A percentile compares a stretch with the other conserved stretches of the same genome.
Conservation (phyloP, 2,329 filamentous ascomycete species). For the Claviceps africana region DNA sequence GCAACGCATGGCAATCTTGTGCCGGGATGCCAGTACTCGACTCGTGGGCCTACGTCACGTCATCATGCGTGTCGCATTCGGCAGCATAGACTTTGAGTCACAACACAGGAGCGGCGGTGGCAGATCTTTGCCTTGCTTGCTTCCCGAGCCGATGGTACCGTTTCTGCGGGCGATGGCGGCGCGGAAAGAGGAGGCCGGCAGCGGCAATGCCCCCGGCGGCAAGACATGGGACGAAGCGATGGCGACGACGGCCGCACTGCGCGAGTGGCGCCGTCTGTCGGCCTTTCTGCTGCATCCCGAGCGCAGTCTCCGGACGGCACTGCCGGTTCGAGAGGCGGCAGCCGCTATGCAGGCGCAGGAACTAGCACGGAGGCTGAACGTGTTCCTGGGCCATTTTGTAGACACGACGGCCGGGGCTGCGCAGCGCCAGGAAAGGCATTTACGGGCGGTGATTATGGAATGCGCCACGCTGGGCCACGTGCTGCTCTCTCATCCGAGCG, state of each 20-base stretch:
- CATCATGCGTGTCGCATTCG: not conserved
- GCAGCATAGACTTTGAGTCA: not conserved
- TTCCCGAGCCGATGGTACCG: not conserved
- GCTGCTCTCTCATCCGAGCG: not conserved
- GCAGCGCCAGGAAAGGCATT: not conserved
- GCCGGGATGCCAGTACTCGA: not conserved
- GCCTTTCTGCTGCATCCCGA: not conserved
- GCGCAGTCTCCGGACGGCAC: not conserved
- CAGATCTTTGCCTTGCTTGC: not conserved
- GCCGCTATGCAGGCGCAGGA: not conserved
- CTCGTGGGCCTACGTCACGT: not conserved
- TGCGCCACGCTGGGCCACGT: not conserved
- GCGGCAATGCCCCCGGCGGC: no score
- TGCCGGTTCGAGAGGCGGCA: not conserved
- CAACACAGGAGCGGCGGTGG: not conserved
- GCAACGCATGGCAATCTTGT: not conserved
- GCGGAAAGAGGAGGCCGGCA: not conserved
- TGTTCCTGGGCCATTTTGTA: not conserved
- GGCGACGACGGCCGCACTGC: not conserved
- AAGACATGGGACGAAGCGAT: not conserved
- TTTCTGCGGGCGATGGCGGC: not conserved
- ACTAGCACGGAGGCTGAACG: not conserved
- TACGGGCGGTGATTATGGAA: not conserved
- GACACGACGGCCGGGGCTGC: not conserved
- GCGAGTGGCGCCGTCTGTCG: not conserved